phyloP scores from a whole-genome alignment of 2,329 filamentous ascomycete genomes.

The Bipolaris gigantea region DNA sequence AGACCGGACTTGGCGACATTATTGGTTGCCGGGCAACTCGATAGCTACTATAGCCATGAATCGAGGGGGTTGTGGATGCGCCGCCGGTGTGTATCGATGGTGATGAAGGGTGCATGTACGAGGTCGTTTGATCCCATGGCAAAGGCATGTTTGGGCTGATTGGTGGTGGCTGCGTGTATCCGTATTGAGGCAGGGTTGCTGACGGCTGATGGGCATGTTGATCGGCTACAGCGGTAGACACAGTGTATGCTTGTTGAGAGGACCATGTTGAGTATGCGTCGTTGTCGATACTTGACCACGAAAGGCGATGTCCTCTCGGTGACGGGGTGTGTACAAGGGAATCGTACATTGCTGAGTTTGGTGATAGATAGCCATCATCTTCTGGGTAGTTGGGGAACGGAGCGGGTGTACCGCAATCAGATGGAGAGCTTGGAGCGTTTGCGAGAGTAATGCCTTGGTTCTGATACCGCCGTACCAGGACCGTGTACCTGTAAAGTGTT shows the following conservation, averaged over 20 bases:
- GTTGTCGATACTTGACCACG: conserved; percentile 27
- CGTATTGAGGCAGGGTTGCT: conserved; percentile 7
- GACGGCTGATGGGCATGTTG: conserved; percentile 13
- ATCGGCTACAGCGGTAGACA: conserved; percentile 12
- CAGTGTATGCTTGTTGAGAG: conserved; percentile 24
- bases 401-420: conserved; percentile 20
- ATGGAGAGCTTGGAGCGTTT: conserved; percentile 25
- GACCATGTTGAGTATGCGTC: conserved; percentile 28
- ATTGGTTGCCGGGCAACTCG: conserved; percentile 18
- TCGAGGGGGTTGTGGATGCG: conserved; percentile 12
- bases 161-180: conserved; percentile 18
- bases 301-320: conserved; percentile 23
- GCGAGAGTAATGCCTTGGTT: conserved; percentile 35
- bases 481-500: conserved; percentile 31
- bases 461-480: conserved; percentile 36
- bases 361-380: conserved; percentile 26
- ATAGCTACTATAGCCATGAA: conserved; percentile 21
- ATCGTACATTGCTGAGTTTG: conserved; percentile 19
- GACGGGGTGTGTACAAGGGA: conserved; percentile 21
- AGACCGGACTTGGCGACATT: conserved; percentile 15
- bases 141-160: conserved; percentile 9
- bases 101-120: conserved; percentile 21
- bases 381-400: conserved; percentile 16
- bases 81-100: conserved; percentile 19
- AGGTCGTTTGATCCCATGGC: conserved; percentile 24